Conservation (phyloP, 768 basidiomycete genomes). For the Pulveroboletus frians region DNA sequence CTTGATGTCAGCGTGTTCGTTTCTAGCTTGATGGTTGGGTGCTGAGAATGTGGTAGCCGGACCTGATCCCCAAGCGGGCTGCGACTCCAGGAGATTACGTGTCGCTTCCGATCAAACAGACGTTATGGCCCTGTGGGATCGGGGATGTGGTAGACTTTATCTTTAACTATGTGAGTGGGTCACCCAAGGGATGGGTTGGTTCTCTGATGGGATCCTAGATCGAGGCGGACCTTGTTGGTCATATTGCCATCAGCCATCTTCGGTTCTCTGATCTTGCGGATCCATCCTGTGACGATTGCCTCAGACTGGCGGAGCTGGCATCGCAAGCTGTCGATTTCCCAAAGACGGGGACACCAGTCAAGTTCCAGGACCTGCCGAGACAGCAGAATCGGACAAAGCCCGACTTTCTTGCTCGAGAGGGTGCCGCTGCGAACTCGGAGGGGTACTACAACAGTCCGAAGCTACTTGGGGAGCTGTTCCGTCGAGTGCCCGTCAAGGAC, state of each 20-base stretch:
- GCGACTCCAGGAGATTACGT: slow-evolving; percentile 37
- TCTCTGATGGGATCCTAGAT: slow-evolving; percentile 20
- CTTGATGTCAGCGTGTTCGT: slow-evolving; percentile 31
- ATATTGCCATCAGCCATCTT: slow-evolving; percentile 40
- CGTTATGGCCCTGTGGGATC: slow-evolving; percentile 32
- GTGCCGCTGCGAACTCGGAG: slow-evolving; percentile 19
- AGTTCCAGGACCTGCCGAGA: slow-evolving; percentile 32
- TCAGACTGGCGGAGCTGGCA: slow-evolving; percentile 40
- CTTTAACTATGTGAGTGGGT: slow-evolving; percentile 38
- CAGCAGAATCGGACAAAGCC: slow-evolving; percentile 27
- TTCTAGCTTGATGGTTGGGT: slow-evolving; percentile 5
- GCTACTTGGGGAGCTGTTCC: slow-evolving; percentile 41
- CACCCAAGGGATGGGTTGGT: neutral
- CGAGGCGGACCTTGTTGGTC: slow-evolving; percentile 37
- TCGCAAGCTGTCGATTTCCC: slow-evolving; percentile 47
- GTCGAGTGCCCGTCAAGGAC: slow-evolving; percentile 37
- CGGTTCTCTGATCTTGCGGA: slow-evolving; percentile 39
- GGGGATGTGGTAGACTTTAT: slow-evolving; percentile 45
- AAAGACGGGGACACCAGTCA: slow-evolving; percentile 42
- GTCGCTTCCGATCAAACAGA: slow-evolving; percentile 32
- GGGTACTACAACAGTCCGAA: slow-evolving; percentile 39
- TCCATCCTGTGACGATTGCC: slow-evolving; percentile 33
- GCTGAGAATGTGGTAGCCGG: slow-evolving; percentile 19
- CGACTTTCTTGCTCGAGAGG: slow-evolving; percentile 43
- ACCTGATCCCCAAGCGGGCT: slow-evolving; percentile 25